Conservation (phyloP, 352 stramenopile species). For the Phytophthora pluvialis region DNA sequence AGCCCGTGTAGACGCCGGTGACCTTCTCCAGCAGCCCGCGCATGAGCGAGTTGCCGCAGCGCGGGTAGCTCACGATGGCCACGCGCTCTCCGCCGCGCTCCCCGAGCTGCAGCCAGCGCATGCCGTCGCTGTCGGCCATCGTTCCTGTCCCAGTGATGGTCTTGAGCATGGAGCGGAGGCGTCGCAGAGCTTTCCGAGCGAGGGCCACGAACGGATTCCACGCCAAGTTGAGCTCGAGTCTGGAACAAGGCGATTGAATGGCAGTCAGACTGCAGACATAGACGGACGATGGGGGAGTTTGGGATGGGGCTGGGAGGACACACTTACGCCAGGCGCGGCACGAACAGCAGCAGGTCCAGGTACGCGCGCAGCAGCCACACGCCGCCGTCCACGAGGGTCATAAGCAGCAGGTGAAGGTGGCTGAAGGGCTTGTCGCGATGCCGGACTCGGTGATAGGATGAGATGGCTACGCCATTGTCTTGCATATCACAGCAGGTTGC, state of each 20-base stretch:
- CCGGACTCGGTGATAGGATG: neutral
- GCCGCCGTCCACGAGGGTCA: conserved; percentile 36
- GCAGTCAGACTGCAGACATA: conserved; percentile 35
- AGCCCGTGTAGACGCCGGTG: conserved; percentile 96
- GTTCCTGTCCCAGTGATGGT: conserved; percentile 10
- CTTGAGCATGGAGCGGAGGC: conserved; percentile 34
- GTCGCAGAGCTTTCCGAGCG: conserved; percentile 42
- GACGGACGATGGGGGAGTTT: conserved; percentile 18
- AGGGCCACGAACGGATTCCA: conserved; percentile 78
- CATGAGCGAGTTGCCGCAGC: conserved; percentile 97
- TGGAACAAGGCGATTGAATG: conserved; percentile 25
- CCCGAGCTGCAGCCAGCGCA: conserved; percentile 74
- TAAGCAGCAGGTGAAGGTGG: conserved; percentile 1
- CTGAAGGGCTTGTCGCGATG: neutral
- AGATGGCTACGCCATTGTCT: no score
- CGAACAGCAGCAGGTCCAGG: conserved; percentile 64
- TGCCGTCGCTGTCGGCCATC: conserved; percentile 21
- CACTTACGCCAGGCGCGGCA: conserved; percentile 72
- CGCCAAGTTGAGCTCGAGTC: conserved; percentile 62
- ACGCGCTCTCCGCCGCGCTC: conserved; percentile 78
- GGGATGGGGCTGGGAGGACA: neutral
- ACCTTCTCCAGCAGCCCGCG: conserved; percentile 95
- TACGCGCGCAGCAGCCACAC: conserved; percentile 70
- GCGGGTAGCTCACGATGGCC: conserved; percentile 96
- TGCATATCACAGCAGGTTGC: no score